Evolutionary conservation across 768 basidiomycete genomes (phyloP).

Genomic region (Termitomyces sp.): DNA sequence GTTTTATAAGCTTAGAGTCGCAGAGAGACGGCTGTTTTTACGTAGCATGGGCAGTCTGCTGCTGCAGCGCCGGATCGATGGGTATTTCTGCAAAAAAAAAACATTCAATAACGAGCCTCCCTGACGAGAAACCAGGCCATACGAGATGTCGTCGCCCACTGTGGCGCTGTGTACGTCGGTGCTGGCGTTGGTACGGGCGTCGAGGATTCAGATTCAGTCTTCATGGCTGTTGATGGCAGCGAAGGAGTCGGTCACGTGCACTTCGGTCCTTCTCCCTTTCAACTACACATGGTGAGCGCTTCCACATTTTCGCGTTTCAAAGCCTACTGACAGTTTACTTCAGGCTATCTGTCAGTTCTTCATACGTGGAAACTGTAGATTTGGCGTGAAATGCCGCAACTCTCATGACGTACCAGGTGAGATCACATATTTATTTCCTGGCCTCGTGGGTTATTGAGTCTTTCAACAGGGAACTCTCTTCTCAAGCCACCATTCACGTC

Average conservation of each 20-base stretch:
- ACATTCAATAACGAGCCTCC: not conserved
- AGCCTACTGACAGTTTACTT: not conserved
- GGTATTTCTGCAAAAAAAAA: constrained; percentile 56
- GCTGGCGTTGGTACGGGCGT: constrained; percentile 23
- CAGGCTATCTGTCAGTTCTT: constrained; percentile 62
- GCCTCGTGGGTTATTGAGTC: not conserved
- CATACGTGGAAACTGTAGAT: constrained; percentile 61
- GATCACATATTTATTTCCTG: not conserved
- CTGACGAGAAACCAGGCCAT: constrained; percentile 1
- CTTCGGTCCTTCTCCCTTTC: not conserved
- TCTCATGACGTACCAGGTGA: constrained; percentile 32
- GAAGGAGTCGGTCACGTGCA: not conserved
- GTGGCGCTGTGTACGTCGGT: constrained; percentile 23
- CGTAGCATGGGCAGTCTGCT: constrained; percentile 47
- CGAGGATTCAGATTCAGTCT: constrained; percentile 33
- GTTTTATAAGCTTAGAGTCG: constrained; percentile 13
- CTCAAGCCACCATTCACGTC: constrained; percentile 27
- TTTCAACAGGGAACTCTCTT: constrained; percentile 13
- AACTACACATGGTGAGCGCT: constrained; percentile 12
- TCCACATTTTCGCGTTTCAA: not conserved
- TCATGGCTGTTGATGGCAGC: constrained; percentile 23
- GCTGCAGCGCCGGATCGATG: constrained; percentile 66
- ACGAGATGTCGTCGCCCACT: constrained; percentile 30
- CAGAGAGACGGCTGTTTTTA: constrained; percentile 25
- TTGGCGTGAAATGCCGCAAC: constrained; percentile 61